A percentile compares a stretch with the other conserved stretches of the same genome.
Evolutionary conservation across 2,329 filamentous ascomycete species (phyloP).

Genomic region (Pestalotiopsis sp.): DNA sequence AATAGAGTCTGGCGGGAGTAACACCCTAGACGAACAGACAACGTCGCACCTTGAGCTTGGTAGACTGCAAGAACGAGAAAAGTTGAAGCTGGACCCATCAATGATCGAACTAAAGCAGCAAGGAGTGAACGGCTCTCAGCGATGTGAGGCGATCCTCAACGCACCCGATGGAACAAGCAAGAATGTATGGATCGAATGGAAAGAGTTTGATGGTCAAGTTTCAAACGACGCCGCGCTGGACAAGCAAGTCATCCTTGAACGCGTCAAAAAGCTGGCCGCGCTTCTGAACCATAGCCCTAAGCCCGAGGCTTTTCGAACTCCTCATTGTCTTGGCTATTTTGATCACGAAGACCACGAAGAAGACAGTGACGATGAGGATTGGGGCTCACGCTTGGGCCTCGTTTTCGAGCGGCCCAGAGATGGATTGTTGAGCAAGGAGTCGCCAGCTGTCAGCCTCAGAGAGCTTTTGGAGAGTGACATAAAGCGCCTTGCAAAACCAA

Average conservation of each 20-base stretch:
- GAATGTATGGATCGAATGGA: constrained; percentile 54
- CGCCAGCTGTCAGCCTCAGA: constrained; percentile 49
- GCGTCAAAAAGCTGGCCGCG: constrained; percentile 50
- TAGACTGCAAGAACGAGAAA: constrained; percentile 32
- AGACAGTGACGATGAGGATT: constrained; percentile 39
- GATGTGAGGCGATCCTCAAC: constrained; percentile 43
- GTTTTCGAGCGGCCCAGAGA: constrained; percentile 53
- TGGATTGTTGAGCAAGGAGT: constrained; percentile 35
- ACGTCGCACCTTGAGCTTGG: constrained; percentile 43
- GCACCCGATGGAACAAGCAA: constrained; percentile 35
- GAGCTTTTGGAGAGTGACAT: constrained; percentile 43
- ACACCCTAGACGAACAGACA: constrained; percentile 37
- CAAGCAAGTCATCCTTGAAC: constrained; percentile 44
- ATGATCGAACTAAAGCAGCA: constrained; percentile 35
- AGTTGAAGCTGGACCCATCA: constrained; percentile 37
- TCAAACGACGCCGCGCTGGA: constrained; percentile 39
- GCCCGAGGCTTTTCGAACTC: constrained; percentile 51
- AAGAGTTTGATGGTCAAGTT: constrained; percentile 44
- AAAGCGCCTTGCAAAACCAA: constrained; percentile 38
- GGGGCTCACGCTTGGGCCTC: constrained; percentile 51
- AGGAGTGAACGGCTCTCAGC: constrained; percentile 30
- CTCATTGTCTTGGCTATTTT: constrained; percentile 54
- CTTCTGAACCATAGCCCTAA: constrained; percentile 50
- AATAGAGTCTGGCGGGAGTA: constrained; percentile 38
- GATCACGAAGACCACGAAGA: constrained; percentile 38